Percentiles rank a stretch among this genome's conserved stretches.
phyloP scores from a whole-genome alignment of 768 basidiomycete species.

The Suillus plorans region DNA sequence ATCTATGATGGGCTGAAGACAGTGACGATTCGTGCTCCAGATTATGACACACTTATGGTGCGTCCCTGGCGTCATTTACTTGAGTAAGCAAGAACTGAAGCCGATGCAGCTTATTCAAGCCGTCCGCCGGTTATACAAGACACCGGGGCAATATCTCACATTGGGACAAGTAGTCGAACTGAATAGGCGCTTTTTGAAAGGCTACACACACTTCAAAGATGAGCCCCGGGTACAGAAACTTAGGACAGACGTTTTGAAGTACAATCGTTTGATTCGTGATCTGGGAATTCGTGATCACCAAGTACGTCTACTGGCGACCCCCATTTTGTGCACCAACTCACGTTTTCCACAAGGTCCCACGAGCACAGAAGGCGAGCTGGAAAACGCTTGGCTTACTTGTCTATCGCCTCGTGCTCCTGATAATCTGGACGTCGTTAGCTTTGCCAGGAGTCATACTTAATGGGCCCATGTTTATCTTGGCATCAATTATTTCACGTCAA shows the following conservation, averaged over 20 bases:
- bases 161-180: slow-evolving; percentile 95
- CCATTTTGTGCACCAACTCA: slow-evolving; percentile 2
- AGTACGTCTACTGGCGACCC: slow-evolving; percentile 38
- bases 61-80: slow-evolving; percentile 20
- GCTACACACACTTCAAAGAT: slow-evolving; percentile 89
- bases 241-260: slow-evolving; percentile 77
- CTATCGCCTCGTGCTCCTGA: slow-evolving; percentile 77
- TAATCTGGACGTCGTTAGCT: slow-evolving; percentile 80
- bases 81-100: background rate
- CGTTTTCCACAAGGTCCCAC: slow-evolving; percentile 60
- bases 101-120: slow-evolving; percentile 85
- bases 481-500: slow-evolving; percentile 80
- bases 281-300: slow-evolving; percentile 94
- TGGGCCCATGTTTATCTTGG: slow-evolving; percentile 89
- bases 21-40: slow-evolving; percentile 92
- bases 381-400: slow-evolving; percentile 81
- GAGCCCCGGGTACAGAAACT: slow-evolving; percentile 86
- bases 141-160: slow-evolving; percentile 91
- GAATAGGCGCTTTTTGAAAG: slow-evolving; percentile 89
- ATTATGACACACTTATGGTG: slow-evolving; percentile 98
- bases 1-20: slow-evolving; percentile 94
- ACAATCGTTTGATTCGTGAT: slow-evolving; percentile 85
- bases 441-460: slow-evolving; percentile 91
- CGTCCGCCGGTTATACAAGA: slow-evolving; percentile 88
- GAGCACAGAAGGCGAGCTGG: slow-evolving; percentile 83